Evolutionary conservation across 257 asterid species (phyloP).

Genomic region (Salvia hispanica): DNA sequence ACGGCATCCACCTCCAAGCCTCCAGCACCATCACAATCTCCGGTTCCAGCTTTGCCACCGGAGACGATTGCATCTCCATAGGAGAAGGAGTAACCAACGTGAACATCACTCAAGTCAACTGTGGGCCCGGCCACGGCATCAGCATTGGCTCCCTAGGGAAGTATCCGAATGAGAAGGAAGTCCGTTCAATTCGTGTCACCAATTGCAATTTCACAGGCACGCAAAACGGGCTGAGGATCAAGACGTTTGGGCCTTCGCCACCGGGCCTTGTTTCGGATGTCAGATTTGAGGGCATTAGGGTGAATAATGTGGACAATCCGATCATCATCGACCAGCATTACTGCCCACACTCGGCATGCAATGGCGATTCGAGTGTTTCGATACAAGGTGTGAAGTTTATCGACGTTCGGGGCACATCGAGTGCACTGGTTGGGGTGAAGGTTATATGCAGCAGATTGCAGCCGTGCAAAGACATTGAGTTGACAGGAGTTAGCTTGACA

Average conservation of each 20-base stretch:
- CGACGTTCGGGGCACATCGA: constrained; percentile 27
- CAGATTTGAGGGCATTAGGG: constrained; percentile 11
- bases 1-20: constrained; percentile 39
- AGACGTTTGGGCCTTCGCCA: constrained; percentile 27
- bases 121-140: too few relatives aligned
- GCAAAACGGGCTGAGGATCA: constrained; percentile 35
- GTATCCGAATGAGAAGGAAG: constrained; percentile 21
- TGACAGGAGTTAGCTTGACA: constrained; percentile 21
- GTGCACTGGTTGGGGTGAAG: not conserved
- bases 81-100: too few relatives aligned
- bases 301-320: constrained; percentile 31
- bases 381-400: constrained; percentile 27
- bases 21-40: constrained; percentile 24
- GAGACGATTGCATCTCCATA: constrained; percentile 37
- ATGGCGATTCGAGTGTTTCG: constrained; percentile 18
- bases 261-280: constrained; percentile 1
- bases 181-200: constrained; percentile 1
- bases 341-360: constrained; percentile 24
- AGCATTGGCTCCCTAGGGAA: constrained; percentile 28
- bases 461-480: constrained; percentile 31
- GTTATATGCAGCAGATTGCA: constrained; percentile 21
- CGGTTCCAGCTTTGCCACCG: constrained; percentile 23
- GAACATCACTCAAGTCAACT: too few relatives aligned
- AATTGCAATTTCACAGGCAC: constrained; percentile 30
- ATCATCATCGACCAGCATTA: constrained; percentile 43